Conservation (phyloP, 495 filamentous ascomycete species). For the Podospora pseudocomata region DNA sequence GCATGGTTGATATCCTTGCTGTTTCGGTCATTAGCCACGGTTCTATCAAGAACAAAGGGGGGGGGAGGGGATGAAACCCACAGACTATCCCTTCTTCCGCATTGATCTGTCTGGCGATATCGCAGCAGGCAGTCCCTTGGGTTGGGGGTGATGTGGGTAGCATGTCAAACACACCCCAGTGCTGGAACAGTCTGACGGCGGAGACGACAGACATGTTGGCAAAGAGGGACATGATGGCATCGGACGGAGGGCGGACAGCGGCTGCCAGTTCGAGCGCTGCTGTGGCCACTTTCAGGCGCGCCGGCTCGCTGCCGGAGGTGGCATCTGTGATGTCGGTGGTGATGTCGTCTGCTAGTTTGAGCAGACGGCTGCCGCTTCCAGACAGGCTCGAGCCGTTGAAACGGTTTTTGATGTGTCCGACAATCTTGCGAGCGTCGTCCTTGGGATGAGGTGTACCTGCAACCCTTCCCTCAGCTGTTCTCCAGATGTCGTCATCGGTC, state of each 20-base stretch:
- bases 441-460: not conserved
- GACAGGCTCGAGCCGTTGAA: not conserved
- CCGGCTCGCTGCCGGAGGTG: slow-evolving; percentile 6
- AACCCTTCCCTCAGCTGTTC: not conserved
- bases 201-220: slow-evolving; percentile 26
- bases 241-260: slow-evolving; percentile 22
- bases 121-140: slow-evolving; percentile 21
- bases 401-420: not conserved
- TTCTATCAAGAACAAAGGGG: too few species aligned
- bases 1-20: slow-evolving; percentile 27
- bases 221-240: slow-evolving; percentile 31
- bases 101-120: not conserved
- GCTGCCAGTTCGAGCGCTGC: slow-evolving; percentile 19
- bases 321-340: slow-evolving; percentile 9
- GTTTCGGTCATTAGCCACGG: not conserved
- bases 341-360: slow-evolving; percentile 16
- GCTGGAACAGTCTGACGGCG: slow-evolving; percentile 31
- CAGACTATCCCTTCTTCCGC: not conserved
- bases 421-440: not conserved
- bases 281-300: slow-evolving; percentile 14
- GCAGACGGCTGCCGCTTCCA: slow-evolving; percentile 2
- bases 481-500: not conserved
- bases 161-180: slow-evolving; percentile 36
- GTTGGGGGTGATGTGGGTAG: slow-evolving; percentile 23
- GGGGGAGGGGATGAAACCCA: not conserved